phyloP scores from a whole-genome alignment of 306 rosid genomes.

The Cucurbita pepo region DNA sequence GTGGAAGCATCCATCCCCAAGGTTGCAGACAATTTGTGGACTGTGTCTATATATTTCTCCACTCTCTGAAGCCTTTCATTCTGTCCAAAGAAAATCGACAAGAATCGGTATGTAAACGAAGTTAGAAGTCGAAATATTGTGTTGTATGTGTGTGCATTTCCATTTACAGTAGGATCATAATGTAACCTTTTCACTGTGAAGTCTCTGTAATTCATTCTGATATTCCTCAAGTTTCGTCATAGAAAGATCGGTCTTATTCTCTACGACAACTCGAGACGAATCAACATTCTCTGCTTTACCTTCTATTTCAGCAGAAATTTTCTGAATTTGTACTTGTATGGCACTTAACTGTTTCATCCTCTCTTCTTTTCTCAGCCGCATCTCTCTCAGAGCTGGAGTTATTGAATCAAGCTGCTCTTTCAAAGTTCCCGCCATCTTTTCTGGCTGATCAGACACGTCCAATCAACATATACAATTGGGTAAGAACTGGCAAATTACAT shows the following conservation, averaged over 20 bases:
- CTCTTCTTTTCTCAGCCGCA: slow-evolving; percentile 76
- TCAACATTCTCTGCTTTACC: slow-evolving; percentile 37
- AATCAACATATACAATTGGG: slow-evolving; percentile 10
- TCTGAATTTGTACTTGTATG: slow-evolving; percentile 64
- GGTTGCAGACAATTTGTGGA: slow-evolving; percentile 57
- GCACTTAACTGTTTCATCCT: slow-evolving; percentile 63
- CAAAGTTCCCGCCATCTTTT: slow-evolving; percentile 69
- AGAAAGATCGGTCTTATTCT: slow-evolving; percentile 79
- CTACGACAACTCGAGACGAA: slow-evolving; percentile 22
- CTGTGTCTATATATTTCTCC: slow-evolving; percentile 40
- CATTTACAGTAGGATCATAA: background rate
- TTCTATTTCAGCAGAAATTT: slow-evolving; percentile 69
- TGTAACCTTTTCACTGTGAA: slow-evolving; percentile 63
- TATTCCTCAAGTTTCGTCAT: slow-evolving; percentile 76
- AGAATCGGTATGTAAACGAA: slow-evolving; percentile 4
- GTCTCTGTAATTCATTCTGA: slow-evolving; percentile 60
- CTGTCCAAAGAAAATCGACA: slow-evolving; percentile 23
- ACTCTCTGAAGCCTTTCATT: slow-evolving; percentile 67
- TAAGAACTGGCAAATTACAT: background rate
- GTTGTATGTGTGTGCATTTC: background rate
- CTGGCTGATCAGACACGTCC: slow-evolving; percentile 50
- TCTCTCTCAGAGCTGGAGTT: slow-evolving; percentile 70
- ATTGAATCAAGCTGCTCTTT: slow-evolving; percentile 91
- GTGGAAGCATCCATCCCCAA: slow-evolving; percentile 70
- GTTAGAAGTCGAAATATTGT: background rate